phyloP scores from a whole-genome alignment of 768 basidiomycete species.

The Mycena metata region DNA sequence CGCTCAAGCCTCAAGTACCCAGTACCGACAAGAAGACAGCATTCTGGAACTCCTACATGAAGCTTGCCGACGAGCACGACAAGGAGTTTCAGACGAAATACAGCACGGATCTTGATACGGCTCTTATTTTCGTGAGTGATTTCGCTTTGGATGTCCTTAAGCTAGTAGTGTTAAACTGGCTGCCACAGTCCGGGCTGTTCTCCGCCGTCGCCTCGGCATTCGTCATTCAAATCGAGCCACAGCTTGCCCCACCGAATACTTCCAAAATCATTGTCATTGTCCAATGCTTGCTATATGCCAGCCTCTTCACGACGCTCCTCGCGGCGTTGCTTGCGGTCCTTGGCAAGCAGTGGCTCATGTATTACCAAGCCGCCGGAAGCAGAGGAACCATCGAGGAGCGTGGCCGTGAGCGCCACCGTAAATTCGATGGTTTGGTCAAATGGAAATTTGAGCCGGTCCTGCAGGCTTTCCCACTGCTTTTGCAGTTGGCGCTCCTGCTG shows the following conservation, averaged over 20 bases:
- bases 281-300: neutral
- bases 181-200: neutral
- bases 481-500: constrained; percentile 2
- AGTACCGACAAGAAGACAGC: neutral
- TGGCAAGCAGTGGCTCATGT: constrained; percentile 5
- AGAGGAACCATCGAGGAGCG: neutral
- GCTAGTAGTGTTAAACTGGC: too few relatives aligned
- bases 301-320: neutral
- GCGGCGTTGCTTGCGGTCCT: neutral
- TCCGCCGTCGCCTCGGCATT: constrained; percentile 3
- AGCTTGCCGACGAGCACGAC: constrained; percentile 5
- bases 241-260: neutral
- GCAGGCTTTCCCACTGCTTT: constrained; percentile 2
- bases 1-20: neutral
- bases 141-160: too few relatives aligned
- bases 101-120: neutral
- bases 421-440: neutral
- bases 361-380: neutral
- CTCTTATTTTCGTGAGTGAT: constrained; percentile 9
- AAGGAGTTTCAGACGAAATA: constrained; percentile 10
- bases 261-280: neutral
- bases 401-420: constrained; percentile 6
- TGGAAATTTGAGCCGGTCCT: neutral
- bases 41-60: constrained; percentile 10
- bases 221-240: neutral